phyloP scores from a whole-genome alignment of 805 yeast species.

The Yamadazyma tumulicola region DNA sequence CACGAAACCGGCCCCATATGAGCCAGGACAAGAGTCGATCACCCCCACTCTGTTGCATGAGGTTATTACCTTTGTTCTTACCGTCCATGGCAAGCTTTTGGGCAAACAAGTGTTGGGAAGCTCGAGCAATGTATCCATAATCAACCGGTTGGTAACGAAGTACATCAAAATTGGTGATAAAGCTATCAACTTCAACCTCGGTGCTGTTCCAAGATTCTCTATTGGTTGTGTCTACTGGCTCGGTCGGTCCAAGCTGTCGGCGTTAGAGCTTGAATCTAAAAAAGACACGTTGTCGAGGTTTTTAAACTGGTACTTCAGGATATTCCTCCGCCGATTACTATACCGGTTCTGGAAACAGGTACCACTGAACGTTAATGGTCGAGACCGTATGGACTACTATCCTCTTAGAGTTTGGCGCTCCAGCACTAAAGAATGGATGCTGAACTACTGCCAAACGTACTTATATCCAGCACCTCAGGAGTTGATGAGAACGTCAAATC shows the following conservation, averaged over 20 bases:
- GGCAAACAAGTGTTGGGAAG: conserved; percentile 56
- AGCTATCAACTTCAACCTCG: background rate
- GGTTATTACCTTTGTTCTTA: conserved; percentile 42
- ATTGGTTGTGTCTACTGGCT: background rate
- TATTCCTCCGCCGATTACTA: conserved; percentile 27
- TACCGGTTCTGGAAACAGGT: conserved; percentile 10
- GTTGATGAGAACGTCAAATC: conserved; percentile 1
- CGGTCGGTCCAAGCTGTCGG: background rate
- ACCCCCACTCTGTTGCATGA: conserved; percentile 2
- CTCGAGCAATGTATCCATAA: conserved; percentile 39
- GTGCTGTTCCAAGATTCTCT: background rate
- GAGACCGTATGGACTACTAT: conserved; percentile 34
- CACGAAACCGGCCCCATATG: background rate
- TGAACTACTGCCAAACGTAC: conserved; percentile 37
- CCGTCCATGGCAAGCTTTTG: conserved; percentile 44
- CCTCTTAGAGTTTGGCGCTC: conserved; percentile 57
- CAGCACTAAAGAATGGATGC: conserved; percentile 40
- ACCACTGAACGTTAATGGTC: conserved; percentile 1
- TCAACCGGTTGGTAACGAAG: conserved; percentile 33
- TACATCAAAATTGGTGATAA: conserved; percentile 9
- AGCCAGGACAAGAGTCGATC: background rate
- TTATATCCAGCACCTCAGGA: conserved; percentile 18
- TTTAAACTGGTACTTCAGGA: conserved; percentile 55
- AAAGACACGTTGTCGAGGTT: conserved; percentile 36
- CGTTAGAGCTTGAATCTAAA: conserved; percentile 41